These are phyloP conservation scores for Dichomitus squalens DNA, from an alignment of 1,284 basidiomycete genomes.

Conservation along the genomic window DNA sequence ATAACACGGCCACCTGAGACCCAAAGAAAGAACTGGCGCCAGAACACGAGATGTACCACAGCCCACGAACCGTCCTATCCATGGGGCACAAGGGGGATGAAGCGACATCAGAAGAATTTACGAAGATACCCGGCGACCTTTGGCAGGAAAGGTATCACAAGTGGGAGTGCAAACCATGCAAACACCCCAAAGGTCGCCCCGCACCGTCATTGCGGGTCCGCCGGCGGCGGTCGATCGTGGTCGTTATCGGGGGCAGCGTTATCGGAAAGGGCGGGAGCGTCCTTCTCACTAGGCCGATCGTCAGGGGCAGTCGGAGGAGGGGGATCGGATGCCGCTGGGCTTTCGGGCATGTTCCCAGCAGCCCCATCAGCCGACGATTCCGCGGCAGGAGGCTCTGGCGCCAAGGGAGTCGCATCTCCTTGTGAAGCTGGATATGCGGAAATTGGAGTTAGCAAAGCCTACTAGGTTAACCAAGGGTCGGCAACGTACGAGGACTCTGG, in stretches of 20 bases:
- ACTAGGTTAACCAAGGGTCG: background rate
- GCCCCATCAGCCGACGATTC: conserved; percentile 11
- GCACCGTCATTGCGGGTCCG: conserved; percentile 48
- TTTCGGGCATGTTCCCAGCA: conserved; percentile 1
- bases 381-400: conserved; percentile 3
- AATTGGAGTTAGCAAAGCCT: conserved; percentile 3
- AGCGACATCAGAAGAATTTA: conserved; percentile 39
- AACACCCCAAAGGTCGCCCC: conserved; percentile 59
- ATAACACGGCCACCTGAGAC: conserved; percentile 28
- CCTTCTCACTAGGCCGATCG: conserved; percentile 1
- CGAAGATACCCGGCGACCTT: conserved; percentile 61
- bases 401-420: conserved; percentile 4
- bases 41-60: background rate
- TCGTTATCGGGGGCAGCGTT: conserved; percentile 3
- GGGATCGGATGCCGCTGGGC: background rate
- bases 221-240: conserved; percentile 18
- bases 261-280: background rate
- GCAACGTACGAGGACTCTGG: conserved; percentile 12
- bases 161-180: conserved; percentile 46
- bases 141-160: conserved; percentile 50
- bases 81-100: background rate
- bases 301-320: conserved; percentile 1
- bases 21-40: conserved; percentile 9
- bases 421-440: conserved; percentile 8
- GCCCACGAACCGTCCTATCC: conserved; percentile 4